Conservation (phyloP, 306 rosid species). For the Glycyrrhiza uralensis region DNA sequence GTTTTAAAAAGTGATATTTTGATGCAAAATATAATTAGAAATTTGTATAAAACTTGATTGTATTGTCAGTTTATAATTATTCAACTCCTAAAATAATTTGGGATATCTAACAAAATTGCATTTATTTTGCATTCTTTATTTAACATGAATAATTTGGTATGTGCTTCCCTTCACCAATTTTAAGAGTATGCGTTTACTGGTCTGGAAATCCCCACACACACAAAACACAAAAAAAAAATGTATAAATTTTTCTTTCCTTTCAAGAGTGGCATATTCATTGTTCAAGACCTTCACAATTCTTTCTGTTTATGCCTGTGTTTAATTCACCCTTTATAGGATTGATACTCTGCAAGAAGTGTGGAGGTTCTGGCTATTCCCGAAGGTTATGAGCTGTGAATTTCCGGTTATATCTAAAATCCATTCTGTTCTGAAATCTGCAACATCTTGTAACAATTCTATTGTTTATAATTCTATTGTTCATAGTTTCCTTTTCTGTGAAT, state of each 20-base stretch:
- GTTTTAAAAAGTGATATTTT: no score
- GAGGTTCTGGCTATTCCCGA: slow-evolving; percentile 95
- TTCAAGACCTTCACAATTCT: not conserved
- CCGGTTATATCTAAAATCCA: not conserved
- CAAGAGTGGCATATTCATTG: not conserved
- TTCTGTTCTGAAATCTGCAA: slow-evolving; percentile 25
- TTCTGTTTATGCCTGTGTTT: slow-evolving; percentile 12
- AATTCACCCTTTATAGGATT: slow-evolving; percentile 52
- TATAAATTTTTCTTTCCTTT: not conserved
- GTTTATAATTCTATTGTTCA: slow-evolving; percentile 12
- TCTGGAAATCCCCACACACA: no score
- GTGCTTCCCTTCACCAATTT: not conserved
- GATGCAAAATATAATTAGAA: no score
- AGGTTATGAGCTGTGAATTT: slow-evolving; percentile 54
- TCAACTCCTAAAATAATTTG: no score
- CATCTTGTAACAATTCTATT: slow-evolving; percentile 27
- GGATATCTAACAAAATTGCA: not conserved
- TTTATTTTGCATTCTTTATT: not conserved
- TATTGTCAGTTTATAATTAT: no score
- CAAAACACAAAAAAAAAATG: no score
- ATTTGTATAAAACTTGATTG: no score
- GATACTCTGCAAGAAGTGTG: slow-evolving; percentile 94
- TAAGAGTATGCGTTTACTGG: not conserved
- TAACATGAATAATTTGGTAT: not conserved
- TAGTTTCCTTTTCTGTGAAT: slow-evolving; percentile 12